Percentiles rank a stretch among this genome's conserved stretches.
phyloP scores from a whole-genome alignment of 176 grass and related monocot genomes.

The Poa pratensis region DNA sequence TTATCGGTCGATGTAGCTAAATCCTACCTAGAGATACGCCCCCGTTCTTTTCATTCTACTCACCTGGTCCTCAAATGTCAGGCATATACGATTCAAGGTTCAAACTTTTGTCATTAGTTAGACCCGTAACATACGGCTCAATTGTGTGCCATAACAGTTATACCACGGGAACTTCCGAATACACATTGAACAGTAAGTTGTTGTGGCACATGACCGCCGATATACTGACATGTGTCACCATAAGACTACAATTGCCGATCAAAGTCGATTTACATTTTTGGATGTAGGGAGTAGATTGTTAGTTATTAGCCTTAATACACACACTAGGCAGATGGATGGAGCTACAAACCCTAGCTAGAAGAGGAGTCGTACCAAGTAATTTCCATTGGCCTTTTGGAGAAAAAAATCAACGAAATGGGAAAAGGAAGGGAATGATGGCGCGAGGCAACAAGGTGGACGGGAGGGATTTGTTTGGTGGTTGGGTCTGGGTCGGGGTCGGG shows the following conservation, averaged over 20 bases:
- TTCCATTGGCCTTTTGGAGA: neutral
- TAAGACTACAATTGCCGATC: neutral
- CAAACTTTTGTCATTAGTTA: neutral
- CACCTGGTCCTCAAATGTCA: neutral
- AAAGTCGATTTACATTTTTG: neutral
- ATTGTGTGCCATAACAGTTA: neutral
- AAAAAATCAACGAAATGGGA: neutral
- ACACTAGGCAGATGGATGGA: neutral
- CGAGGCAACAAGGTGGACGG: conserved; percentile 43
- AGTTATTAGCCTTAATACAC: neutral
- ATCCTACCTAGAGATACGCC: neutral
- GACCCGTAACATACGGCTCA: neutral
- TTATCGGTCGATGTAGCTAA: neutral
- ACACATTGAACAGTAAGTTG: neutral
- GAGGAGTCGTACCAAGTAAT: neutral
- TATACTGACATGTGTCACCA: neutral
- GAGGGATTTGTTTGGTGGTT: conserved; percentile 61
- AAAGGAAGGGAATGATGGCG: conserved; percentile 48
- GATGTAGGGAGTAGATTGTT: neutral
- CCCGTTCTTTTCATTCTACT: neutral
- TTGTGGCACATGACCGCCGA: too few species aligned
- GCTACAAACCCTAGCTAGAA: conserved; percentile 6
- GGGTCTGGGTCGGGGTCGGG: conserved; percentile 37
- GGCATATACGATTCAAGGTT: neutral
- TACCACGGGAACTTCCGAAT: neutral